Conservation (phyloP, 108 stramenopile genomes). For the Poteriospumella lacustris region DNA sequence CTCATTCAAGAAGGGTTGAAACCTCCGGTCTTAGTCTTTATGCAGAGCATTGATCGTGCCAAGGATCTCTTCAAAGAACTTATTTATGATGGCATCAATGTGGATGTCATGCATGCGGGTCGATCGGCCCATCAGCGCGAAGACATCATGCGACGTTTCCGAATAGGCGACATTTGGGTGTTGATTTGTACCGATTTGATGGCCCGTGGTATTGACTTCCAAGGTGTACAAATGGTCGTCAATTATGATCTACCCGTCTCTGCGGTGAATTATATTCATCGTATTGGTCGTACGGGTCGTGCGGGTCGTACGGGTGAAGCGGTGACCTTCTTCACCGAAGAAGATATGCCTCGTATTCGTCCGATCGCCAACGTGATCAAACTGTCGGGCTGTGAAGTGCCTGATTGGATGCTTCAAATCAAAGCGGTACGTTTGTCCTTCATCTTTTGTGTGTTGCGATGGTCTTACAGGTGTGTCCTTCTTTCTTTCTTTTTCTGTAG, state of each 20-base stretch:
- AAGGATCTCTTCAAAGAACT: conserved; percentile 86
- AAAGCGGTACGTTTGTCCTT: conserved; percentile 4
- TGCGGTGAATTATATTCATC: conserved; percentile 84
- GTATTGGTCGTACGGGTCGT: conserved; percentile 90
- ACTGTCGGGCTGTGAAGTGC: conserved; percentile 70
- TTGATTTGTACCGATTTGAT: conserved; percentile 96
- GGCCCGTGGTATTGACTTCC: conserved; percentile 93
- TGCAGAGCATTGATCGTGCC: conserved; percentile 90
- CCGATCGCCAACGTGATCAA: conserved; percentile 91
- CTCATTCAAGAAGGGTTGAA: conserved; percentile 60
- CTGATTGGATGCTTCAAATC: conserved; percentile 28
- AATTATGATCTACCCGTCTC: conserved; percentile 91
- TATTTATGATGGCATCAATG: conserved; percentile 80
- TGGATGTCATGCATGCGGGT: conserved; percentile 88
- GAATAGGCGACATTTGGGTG: conserved; percentile 91
- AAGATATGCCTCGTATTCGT: conserved; percentile 64
- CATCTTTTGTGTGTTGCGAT: not conserved
- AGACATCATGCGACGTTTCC: conserved; percentile 77
- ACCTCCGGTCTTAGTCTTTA: conserved; percentile 78
- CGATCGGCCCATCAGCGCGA: conserved; percentile 76
- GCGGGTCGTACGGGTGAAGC: conserved; percentile 85
- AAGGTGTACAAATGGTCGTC: conserved; percentile 89
- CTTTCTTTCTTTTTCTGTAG: conserved; percentile 5
- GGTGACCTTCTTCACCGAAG: conserved; percentile 90
- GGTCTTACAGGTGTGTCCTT: not conserved